Conservation (phyloP, 768 basidiomycete genomes). For the Pulveroboletus ravenelii region DNA sequence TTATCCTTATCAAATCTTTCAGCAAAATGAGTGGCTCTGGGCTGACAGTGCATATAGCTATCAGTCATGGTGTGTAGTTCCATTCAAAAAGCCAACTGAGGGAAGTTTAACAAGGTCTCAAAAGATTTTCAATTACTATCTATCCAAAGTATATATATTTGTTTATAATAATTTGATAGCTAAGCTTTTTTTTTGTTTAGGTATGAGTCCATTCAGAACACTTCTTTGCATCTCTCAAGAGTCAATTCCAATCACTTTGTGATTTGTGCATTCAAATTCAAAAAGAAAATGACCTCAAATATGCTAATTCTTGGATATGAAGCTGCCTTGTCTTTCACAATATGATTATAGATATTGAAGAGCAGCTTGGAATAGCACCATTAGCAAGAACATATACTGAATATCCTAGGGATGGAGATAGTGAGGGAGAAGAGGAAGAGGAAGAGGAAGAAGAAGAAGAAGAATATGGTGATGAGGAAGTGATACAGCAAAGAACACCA, state of each 20-base stretch:
- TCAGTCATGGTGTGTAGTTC: too few relatives aligned
- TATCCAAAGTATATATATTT: too few relatives aligned
- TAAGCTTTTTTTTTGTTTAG: constrained; percentile 1
- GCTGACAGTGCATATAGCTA: too few relatives aligned
- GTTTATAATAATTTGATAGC: too few relatives aligned
- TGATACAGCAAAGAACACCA: not conserved
- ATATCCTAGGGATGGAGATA: not conserved
- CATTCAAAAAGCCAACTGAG: too few relatives aligned
- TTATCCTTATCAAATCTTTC: too few relatives aligned
- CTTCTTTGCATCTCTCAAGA: constrained; percentile 12
- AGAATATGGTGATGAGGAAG: not conserved
- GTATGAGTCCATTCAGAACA: constrained; percentile 5
- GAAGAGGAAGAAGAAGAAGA: too few relatives aligned
- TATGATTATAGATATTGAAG: constrained; percentile 14
- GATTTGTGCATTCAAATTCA: constrained; percentile 13
- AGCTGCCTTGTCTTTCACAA: constrained; percentile 12
- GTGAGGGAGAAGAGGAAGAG: too few relatives aligned
- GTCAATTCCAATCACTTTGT: constrained; percentile 5
- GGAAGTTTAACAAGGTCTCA: too few relatives aligned
- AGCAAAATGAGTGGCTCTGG: too few relatives aligned
- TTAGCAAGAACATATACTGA: not conserved
- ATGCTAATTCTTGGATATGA: not conserved
- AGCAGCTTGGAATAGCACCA: not conserved
- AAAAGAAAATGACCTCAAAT: not conserved
- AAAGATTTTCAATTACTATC: too few relatives aligned